These are phyloP conservation scores for Aschersonia sp. DNA, from an alignment of 2,329 filamentous ascomycete species.

Conservation along the genomic window DNA sequence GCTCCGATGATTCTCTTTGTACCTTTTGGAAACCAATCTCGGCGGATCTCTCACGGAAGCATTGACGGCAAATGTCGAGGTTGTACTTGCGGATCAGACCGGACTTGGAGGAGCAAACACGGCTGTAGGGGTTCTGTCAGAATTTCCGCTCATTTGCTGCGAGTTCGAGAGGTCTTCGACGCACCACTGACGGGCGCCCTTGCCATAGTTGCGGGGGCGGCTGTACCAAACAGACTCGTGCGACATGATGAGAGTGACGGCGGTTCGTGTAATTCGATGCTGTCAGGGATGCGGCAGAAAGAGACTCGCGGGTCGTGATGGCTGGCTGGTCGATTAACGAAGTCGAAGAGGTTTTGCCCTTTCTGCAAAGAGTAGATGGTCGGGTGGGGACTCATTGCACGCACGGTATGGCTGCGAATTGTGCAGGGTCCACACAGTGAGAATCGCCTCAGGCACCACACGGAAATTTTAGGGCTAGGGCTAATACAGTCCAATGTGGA, in stretches of 20 bases:
- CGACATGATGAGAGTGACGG: conserved; percentile 37
- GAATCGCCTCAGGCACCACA: background rate
- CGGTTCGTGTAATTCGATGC: background rate
- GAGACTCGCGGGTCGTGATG: no score
- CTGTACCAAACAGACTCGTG: conserved; percentile 98
- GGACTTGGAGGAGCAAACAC: conserved; percentile 77
- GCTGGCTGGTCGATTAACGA: no score
- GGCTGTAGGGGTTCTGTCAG: conserved; percentile 24
- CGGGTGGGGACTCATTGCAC: background rate
- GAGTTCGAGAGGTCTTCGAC: conserved; percentile 13
- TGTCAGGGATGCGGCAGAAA: background rate
- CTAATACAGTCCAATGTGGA: background rate
- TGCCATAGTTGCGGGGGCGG: conserved; percentile 92
- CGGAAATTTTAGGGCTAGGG: background rate
- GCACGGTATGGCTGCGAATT: no score
- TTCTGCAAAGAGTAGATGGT: background rate
- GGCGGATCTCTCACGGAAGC: conserved; percentile 60
- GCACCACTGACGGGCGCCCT: conserved; percentile 89
- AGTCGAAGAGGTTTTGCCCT: background rate
- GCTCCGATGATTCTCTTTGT: conserved; percentile 5
- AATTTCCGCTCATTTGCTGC: background rate
- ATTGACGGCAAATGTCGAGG: conserved; percentile 74
- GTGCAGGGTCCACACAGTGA: no score
- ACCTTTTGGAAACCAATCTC: conserved; percentile 65
- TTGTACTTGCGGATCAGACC: conserved; percentile 99